Evolutionary conservation across 116 monocot genomes (phyloP), one percentile per base, ranked within the genome.

Genomic region (Thalassia testudinum): DNA sequence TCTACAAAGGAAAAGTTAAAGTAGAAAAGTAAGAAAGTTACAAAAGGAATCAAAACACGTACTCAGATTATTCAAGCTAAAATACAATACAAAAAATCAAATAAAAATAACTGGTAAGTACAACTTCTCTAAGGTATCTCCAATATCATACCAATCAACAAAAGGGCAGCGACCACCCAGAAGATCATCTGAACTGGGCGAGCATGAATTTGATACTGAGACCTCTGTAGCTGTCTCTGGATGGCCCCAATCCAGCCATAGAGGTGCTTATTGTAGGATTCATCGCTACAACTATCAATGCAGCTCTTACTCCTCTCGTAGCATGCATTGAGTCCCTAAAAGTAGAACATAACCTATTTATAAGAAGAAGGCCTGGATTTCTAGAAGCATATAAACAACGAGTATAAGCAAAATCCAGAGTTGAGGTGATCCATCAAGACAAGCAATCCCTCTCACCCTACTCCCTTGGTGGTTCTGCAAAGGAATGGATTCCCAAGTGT

Each of bases 141-240:
- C n/a, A n/a, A 34, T 10, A 34, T 34, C 71, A 52, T 59, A 83
- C 79, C 71, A 54, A 83, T 62, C 53, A 76, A 71, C 20, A 80
- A 27, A 52, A 87, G 26, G 37, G 72, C 70, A 43, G 65, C 48
- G 20, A 75, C 21, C 21, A 62, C 51, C 62, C 65, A 82, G 8
- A 79, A 17, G 52, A 74, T 61, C 50, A 78, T 26, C 69, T 83
- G 92, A 49, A 80, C 43, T 52, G 78, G 80, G 15, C 72, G 72
- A 43, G 71, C 75, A 76, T 92, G 83, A 45, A 92, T 75, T 38
- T 87, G 80, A 59, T 92, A 92, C 30, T 92, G 92, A 52, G 92
- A 92, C 68, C 87, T 87, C 61, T 92, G 87, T 20, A 83, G 68
- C 50, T 78, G 87, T 54, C 92, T 75, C 40, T 83, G 87, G 63